Conservation (phyloP, 225 moss, liverwort and hornwort species). For the Straminergon stramineum region DNA sequence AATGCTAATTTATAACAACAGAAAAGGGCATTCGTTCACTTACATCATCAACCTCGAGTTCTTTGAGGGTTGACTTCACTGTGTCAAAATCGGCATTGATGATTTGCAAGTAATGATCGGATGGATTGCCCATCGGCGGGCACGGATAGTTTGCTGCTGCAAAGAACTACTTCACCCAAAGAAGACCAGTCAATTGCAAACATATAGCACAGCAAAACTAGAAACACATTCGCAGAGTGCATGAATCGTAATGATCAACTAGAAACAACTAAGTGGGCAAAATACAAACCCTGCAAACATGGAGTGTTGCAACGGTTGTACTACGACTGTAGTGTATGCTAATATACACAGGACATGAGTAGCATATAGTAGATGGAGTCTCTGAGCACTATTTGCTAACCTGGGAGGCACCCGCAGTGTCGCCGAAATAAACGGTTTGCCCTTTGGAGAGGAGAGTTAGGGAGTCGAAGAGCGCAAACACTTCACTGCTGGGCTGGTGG, state of each 20-base stretch:
- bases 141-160: slow-evolving; percentile 25
- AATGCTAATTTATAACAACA: not conserved
- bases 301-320: not conserved
- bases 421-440: slow-evolving; percentile 34
- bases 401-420: slow-evolving; percentile 20
- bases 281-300: not conserved
- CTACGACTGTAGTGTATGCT: not conserved
- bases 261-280: not conserved
- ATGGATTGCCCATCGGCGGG: slow-evolving; percentile 38
- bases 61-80: slow-evolving; percentile 23
- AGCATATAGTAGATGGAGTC: not conserved
- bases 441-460: slow-evolving; percentile 40
- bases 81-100: slow-evolving; percentile 49
- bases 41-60: not conserved
- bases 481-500: slow-evolving; percentile 53
- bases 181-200: not conserved
- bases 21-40: not conserved
- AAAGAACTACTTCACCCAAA: slow-evolving; percentile 28
- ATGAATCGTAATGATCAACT: not conserved
- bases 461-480: slow-evolving; percentile 36
- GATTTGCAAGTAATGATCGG: slow-evolving; percentile 43
- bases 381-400: not conserved
- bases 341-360: not conserved
- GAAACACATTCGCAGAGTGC: not conserved
- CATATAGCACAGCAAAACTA: not conserved